phyloP scores from a whole-genome alignment of 805 yeast species.

The Starmerella powellii region DNA sequence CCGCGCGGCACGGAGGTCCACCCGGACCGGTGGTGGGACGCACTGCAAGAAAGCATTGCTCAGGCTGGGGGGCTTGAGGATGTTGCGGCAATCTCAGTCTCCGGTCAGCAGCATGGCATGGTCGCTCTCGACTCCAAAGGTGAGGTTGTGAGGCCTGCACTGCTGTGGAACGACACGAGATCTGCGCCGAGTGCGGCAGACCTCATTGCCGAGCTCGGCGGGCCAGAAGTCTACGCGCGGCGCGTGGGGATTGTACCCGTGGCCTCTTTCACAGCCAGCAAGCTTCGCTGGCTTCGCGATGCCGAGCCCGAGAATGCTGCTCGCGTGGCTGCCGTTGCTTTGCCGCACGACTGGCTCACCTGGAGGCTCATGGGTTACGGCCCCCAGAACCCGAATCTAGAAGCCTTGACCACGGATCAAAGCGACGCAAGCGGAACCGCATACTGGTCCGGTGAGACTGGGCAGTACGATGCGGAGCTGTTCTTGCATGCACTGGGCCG shows the following conservation, averaged over 20 bases:
- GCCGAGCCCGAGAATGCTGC: slow-evolving; percentile 21
- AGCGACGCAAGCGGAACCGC: slow-evolving; percentile 25
- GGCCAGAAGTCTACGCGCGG: slow-evolving; percentile 19
- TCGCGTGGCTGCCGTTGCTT: slow-evolving; percentile 20
- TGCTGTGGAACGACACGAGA: slow-evolving; percentile 24
- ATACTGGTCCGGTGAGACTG: slow-evolving; percentile 21
- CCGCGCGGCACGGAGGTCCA: slow-evolving; percentile 23
- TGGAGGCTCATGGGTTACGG: slow-evolving; percentile 24
- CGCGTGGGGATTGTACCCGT: slow-evolving; percentile 24
- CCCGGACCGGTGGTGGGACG: slow-evolving; percentile 22
- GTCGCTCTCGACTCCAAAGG: slow-evolving; percentile 19
- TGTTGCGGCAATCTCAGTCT: slow-evolving; percentile 21
- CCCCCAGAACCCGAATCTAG: slow-evolving; percentile 20
- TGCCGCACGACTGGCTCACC: slow-evolving; percentile 25
- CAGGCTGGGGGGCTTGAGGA: slow-evolving; percentile 21
- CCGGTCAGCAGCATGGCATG: slow-evolving; percentile 25
- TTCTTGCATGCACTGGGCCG: slow-evolving; percentile 22
- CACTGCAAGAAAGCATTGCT: slow-evolving; percentile 16
- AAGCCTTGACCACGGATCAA: slow-evolving; percentile 21
- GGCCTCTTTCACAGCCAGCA: slow-evolving; percentile 24
- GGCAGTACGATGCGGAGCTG: slow-evolving; percentile 18
- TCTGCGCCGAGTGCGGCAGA: slow-evolving; percentile 20
- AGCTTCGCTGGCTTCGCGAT: slow-evolving; percentile 23
- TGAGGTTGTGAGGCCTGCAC: slow-evolving; percentile 20
- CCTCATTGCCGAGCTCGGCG: slow-evolving; percentile 22